Conservation (phyloP, 2,329 filamentous ascomycete genomes). For the Paraconiothyrium brasiliense region DNA sequence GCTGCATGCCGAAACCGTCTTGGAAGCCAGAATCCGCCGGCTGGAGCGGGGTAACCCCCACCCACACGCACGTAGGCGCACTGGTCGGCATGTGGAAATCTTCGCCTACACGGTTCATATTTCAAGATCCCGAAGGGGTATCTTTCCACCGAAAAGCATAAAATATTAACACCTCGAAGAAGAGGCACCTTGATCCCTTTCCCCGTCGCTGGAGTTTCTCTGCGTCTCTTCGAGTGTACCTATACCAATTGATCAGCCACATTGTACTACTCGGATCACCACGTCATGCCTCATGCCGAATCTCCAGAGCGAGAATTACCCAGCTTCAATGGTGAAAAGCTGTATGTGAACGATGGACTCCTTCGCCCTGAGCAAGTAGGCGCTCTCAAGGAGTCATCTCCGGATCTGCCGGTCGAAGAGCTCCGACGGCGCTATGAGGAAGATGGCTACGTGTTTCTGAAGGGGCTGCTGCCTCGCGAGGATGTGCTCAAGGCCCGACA, state of each 20-base stretch:
- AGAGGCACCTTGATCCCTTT: neutral
- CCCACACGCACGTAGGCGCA: neutral
- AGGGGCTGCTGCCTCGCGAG: slow-evolving; percentile 61
- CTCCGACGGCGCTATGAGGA: slow-evolving; percentile 57
- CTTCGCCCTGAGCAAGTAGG: slow-evolving; percentile 57
- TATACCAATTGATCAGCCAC: neutral
- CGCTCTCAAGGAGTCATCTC: slow-evolving; percentile 55
- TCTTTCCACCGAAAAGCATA: neutral
- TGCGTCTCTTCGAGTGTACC: neutral
- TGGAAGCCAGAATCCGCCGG: slow-evolving; percentile 9
- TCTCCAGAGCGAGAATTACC: slow-evolving; percentile 32
- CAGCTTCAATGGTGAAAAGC: slow-evolving; percentile 39
- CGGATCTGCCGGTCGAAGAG: slow-evolving; percentile 58
- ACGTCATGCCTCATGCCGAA: slow-evolving; percentile 47
- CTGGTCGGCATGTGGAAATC: slow-evolving; percentile 24
- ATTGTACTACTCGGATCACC: neutral
- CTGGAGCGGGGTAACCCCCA: slow-evolving; percentile 32
- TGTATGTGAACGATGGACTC: slow-evolving; percentile 58
- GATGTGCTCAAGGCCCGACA: slow-evolving; percentile 63
- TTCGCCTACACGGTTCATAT: slow-evolving; percentile 19
- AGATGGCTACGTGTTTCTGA: slow-evolving; percentile 66
- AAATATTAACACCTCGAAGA: neutral
- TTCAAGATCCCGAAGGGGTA: slow-evolving; percentile 7
- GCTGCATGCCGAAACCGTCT: neutral
- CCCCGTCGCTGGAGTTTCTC: neutral